Base-by-base conservation (phyloP, 2,329 filamentous ascomycete genomes). In the Talaromyces pinophilus region DNA sequence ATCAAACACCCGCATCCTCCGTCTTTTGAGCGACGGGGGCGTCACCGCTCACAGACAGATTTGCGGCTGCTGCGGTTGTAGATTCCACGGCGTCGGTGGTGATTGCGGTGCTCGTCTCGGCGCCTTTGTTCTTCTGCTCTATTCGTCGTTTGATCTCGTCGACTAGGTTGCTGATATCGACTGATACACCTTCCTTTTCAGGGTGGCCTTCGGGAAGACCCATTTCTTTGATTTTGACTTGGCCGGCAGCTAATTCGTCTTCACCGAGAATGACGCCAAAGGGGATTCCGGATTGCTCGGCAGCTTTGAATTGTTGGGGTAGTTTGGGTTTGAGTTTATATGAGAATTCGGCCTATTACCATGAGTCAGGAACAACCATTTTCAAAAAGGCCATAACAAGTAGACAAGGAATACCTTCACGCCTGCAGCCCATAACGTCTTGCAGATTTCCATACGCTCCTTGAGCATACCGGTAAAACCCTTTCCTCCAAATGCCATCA, bases 401-500 rank as follows among this genome's bases (percentile, higher is more conserved):
- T 30, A 33, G 50, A 19, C 2, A 54, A n/a, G 25, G 28, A 35
- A 44, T 78, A 88, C 87, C 83, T 93, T 96, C 81, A 98, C 89
- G 22, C 92, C 93, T 7, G 90, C 92, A 71, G 92, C 88, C 92
- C 94, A 96, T 60, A 98, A 83, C 70, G 84, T 84, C 70, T 88
- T 86, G 67, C 90, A 89, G 44, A 98, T 86, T 30, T 88, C 83
- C 88, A 97, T 93, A 70, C 94, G 90, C 82, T 97, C 91, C 71
- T 88, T 88, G 64, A 97, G 81, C 69, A 96, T 83, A 55, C 92
- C 92, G 17, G 85, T 90, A 78, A 93, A 94, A 22, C 89, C 91
- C 80, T 93, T 94, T 63, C 92, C 91, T 63, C 92, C 93, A 74
- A 97, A 93, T 0, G 93, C 93, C 93, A 98, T 98, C 74, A 98